These are phyloP conservation scores for Penicillium cataractarum DNA, from an alignment of 495 filamentous ascomycete genomes.

Conservation along the genomic window DNA sequence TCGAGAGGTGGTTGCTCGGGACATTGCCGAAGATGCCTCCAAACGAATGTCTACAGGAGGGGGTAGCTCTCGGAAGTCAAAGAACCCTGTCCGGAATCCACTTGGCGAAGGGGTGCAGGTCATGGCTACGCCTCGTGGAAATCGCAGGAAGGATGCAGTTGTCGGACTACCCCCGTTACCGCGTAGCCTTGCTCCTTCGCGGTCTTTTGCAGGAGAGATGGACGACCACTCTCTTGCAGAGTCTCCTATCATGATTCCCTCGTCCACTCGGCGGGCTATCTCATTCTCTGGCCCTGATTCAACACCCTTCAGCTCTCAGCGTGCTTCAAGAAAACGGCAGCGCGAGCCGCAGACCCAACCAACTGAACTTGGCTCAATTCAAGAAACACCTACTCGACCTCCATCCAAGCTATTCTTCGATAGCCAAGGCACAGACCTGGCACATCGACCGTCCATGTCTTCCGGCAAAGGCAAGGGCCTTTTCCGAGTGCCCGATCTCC, in stretches of 20 bases:
- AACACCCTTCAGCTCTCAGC: slow-evolving; percentile 24
- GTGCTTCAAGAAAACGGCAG: not conserved
- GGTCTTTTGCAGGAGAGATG: slow-evolving; percentile 32
- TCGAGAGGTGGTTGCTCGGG: slow-evolving; percentile 72
- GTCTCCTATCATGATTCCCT: slow-evolving; percentile 33
- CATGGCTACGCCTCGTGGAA: slow-evolving; percentile 72
- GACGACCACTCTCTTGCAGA: slow-evolving; percentile 27
- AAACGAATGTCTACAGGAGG: slow-evolving; percentile 50
- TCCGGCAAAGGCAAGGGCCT: slow-evolving; percentile 24
- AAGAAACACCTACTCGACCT: slow-evolving; percentile 59
- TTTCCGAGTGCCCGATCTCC: slow-evolving; percentile 48
- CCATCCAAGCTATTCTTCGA: slow-evolving; percentile 41
- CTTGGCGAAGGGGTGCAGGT: slow-evolving; percentile 65
- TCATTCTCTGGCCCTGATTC: slow-evolving; percentile 36
- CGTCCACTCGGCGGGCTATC: slow-evolving; percentile 27
- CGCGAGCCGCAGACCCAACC: slow-evolving; percentile 16
- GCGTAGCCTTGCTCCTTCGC: slow-evolving; percentile 31
- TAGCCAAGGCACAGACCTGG: slow-evolving; percentile 11
- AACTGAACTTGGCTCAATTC: slow-evolving; percentile 32
- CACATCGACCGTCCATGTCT: slow-evolving; percentile 19
- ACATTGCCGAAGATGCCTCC: slow-evolving; percentile 70
- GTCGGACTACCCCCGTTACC: slow-evolving; percentile 38
- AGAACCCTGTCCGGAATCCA: slow-evolving; percentile 66
- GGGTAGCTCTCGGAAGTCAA: slow-evolving; percentile 55
- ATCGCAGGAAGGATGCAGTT: slow-evolving; percentile 43